These are phyloP conservation scores for Euptelea pleiosperma DNA, from an alignment of 164 flowering plant species.

Conservation along the genomic window DNA sequence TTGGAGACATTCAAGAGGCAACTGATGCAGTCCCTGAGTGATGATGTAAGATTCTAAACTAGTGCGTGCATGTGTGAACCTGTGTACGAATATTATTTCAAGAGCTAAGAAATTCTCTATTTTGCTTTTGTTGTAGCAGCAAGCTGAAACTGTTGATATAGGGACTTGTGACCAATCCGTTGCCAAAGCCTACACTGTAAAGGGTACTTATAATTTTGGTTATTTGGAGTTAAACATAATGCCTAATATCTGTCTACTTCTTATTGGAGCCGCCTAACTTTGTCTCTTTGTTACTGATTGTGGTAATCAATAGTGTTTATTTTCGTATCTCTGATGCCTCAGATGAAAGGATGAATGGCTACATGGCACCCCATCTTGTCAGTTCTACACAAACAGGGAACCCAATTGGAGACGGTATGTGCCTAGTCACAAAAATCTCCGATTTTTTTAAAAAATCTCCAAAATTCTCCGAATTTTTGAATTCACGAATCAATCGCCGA, in stretches of 20 bases:
- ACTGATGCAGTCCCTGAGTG: slow-evolving; percentile 84
- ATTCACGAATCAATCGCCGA: too few relatives aligned
- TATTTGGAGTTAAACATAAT: neutral
- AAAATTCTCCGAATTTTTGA: too few relatives aligned
- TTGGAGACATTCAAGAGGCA: slow-evolving; percentile 93
- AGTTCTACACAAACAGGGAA: slow-evolving; percentile 33
- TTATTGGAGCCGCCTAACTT: slow-evolving; percentile 7
- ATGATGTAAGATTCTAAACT: slow-evolving; percentile 59
- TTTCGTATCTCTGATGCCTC: neutral
- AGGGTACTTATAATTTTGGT: slow-evolving; percentile 37
- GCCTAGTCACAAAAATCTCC: too few relatives aligned
- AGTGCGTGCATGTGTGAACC: neutral
- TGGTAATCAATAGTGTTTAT: neutral
- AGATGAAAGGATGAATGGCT: slow-evolving; percentile 62
- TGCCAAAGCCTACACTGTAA: slow-evolving; percentile 41
- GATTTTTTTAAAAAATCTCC: too few relatives aligned
- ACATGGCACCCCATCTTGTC: slow-evolving; percentile 25
- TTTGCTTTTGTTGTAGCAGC: slow-evolving; percentile 29
- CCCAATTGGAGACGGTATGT: slow-evolving; percentile 56
- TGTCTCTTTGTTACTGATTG: neutral
- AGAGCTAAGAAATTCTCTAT: neutral
- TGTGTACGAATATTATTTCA: neutral
- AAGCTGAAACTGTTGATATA: slow-evolving; percentile 76
- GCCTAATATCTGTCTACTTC: neutral
- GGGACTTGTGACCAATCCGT: slow-evolving; percentile 76